Evolutionary conservation across 176 grass and related monocot genomes (phyloP).

Genomic region (Oryza brachyantha): DNA sequence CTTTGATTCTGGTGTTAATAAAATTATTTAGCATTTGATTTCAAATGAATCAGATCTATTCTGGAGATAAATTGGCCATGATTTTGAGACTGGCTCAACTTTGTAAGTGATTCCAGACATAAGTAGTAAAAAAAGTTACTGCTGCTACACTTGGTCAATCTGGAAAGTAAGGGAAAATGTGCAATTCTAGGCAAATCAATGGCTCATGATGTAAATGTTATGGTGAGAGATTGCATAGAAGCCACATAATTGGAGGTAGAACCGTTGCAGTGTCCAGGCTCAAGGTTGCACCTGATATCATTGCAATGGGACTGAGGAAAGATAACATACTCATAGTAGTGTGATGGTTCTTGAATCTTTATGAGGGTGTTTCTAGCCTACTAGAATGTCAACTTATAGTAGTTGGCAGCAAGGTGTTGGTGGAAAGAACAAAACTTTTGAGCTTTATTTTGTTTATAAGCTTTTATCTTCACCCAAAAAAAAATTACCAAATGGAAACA

Average conservation of each 20-base stretch:
- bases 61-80: background rate
- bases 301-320: background rate
- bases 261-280: background rate
- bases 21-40: background rate
- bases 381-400: background rate
- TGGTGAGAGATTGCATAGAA: background rate
- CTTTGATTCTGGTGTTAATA: background rate
- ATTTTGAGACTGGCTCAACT: background rate
- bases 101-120: no score
- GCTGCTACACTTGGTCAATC: background rate
- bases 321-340: background rate
- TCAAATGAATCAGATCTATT: background rate
- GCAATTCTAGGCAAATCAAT: background rate
- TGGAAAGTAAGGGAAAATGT: background rate
- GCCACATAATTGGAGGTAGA: background rate
- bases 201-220: background rate
- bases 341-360: background rate
- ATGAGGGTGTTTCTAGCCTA: background rate
- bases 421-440: background rate
- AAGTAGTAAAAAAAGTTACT: background rate
- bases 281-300: background rate
- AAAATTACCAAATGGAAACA: background rate
- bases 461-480: slow-evolving; percentile 13
- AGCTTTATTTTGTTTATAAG: background rate
- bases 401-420: background rate